A percentile compares a stretch with the other conserved stretches of the same genome.
phyloP scores from a whole-genome alignment of 2,329 filamentous ascomycete species.

The Penicillium palitans region DNA sequence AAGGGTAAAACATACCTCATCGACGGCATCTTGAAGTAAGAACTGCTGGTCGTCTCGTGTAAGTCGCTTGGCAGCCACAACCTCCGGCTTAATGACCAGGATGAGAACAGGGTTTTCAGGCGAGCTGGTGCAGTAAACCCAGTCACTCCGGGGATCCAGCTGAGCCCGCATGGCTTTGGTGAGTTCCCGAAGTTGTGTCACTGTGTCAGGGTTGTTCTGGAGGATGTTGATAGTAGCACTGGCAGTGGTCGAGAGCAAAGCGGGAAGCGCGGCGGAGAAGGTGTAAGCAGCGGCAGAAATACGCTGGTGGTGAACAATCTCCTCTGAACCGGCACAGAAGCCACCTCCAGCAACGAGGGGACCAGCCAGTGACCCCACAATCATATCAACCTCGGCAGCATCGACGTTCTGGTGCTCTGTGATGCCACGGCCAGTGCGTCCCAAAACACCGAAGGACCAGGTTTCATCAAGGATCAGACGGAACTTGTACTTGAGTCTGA shows the following conservation, averaged over 20 bases:
- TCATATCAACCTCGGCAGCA: conserved; percentile 91
- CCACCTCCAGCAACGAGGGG: conserved; percentile 89
- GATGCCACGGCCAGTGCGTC: conserved; percentile 83
- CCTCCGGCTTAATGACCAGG: conserved; percentile 77
- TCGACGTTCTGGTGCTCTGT: conserved; percentile 98
- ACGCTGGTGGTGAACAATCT: conserved; percentile 94
- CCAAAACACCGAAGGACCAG: conserved; percentile 93
- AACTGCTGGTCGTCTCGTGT: conserved; percentile 76
- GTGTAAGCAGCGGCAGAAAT: conserved; percentile 92
- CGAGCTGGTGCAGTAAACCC: conserved; percentile 79
- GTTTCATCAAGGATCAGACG: conserved; percentile 96
- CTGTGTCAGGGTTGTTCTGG: conserved; percentile 80
- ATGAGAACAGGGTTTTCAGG: conserved; percentile 86
- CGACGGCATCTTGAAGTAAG: conserved; percentile 86
- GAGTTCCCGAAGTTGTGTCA: conserved; percentile 78
- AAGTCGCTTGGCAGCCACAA: conserved; percentile 69
- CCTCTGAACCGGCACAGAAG: conserved; percentile 88
- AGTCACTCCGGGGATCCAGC: conserved; percentile 89
- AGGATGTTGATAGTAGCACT: conserved; percentile 86
- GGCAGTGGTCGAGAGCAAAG: conserved; percentile 91
- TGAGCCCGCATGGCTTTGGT: conserved; percentile 82
- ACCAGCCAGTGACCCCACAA: conserved; percentile 87
- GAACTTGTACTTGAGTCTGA: conserved; percentile 97
- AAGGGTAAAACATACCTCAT: conserved; percentile 69
- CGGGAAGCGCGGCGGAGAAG: conserved; percentile 90